phyloP scores from a whole-genome alignment of 768 basidiomycete species.

The Clavaria fumosa region DNA sequence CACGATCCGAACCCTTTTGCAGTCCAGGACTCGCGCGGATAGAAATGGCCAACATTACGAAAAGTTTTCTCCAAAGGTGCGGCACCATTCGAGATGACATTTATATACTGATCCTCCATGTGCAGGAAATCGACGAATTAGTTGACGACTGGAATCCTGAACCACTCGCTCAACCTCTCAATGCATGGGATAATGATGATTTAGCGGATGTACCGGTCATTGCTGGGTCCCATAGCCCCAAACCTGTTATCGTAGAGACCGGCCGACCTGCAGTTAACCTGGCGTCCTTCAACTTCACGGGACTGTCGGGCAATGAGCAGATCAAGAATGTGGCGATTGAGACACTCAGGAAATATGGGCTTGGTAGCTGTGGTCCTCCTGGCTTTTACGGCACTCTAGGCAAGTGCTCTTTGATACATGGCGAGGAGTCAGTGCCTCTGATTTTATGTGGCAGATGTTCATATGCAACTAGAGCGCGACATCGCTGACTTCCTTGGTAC shows the following conservation, averaged over 20 bases:
- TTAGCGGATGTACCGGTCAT: constrained; percentile 66
- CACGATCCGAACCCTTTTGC: constrained; percentile 79
- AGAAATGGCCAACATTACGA: constrained; percentile 79
- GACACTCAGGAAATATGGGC: constrained; percentile 74
- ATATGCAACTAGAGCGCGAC: constrained; percentile 76
- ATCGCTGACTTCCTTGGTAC: constrained; percentile 85
- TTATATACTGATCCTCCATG: not conserved
- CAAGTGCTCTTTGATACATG: constrained; percentile 31
- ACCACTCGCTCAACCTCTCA: constrained; percentile 53
- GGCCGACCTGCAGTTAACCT: constrained; percentile 75
- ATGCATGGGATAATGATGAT: constrained; percentile 43
- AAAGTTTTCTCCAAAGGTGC: constrained; percentile 77
- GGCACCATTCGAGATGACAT: no score
- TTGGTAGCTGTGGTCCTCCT: constrained; percentile 91
- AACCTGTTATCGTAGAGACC: constrained; percentile 56
- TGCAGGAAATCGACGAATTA: constrained; percentile 88
- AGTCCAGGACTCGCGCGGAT: constrained; percentile 79
- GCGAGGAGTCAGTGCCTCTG: no score
- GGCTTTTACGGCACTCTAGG: constrained; percentile 96
- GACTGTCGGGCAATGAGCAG: constrained; percentile 73
- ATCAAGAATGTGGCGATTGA: constrained; percentile 80
- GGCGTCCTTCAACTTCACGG: constrained; percentile 83
- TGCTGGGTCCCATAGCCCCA: constrained; percentile 65
- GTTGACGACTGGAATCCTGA: constrained; percentile 93
- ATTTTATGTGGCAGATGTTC: constrained; percentile 60